Evolutionary conservation across 2,329 filamentous ascomycete species (phyloP).

Genomic region (Alternaria panax): DNA sequence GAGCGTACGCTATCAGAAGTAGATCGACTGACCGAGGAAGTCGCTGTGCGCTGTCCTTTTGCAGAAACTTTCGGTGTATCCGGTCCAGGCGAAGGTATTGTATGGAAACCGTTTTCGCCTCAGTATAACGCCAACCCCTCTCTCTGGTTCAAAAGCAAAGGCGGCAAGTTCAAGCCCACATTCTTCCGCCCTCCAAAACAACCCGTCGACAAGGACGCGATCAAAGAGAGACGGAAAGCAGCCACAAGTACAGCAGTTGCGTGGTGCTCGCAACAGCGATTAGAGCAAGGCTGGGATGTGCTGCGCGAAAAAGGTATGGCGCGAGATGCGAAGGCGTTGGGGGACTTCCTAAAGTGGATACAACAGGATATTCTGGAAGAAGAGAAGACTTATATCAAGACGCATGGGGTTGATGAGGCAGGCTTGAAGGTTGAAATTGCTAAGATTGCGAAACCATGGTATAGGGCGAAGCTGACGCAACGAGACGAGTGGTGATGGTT

Average conservation of each 20-base stretch:
- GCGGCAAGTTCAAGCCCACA: constrained; percentile 37
- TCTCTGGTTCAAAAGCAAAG: constrained; percentile 12
- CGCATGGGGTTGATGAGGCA: constrained; percentile 25
- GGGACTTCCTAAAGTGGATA: constrained; percentile 35
- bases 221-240: constrained; percentile 17
- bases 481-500: neutral
- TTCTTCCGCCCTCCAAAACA: constrained; percentile 28
- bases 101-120: neutral
- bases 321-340: constrained; percentile 23
- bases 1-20: neutral
- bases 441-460: constrained; percentile 24
- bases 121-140: neutral
- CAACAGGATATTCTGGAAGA: constrained; percentile 33
- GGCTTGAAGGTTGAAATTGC: constrained; percentile 32
- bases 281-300: constrained; percentile 40
- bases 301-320: constrained; percentile 25
- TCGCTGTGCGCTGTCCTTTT: constrained; percentile 1
- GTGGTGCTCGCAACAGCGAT: constrained; percentile 31
- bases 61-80: neutral
- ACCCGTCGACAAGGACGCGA: neutral
- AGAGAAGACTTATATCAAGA: constrained; percentile 30
- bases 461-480: neutral
- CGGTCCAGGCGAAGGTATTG: neutral
- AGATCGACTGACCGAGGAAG: neutral
- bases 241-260: constrained; percentile 21